phyloP scores from a whole-genome alignment of 345 rosid species.

The Citrus mangshanensis region DNA sequence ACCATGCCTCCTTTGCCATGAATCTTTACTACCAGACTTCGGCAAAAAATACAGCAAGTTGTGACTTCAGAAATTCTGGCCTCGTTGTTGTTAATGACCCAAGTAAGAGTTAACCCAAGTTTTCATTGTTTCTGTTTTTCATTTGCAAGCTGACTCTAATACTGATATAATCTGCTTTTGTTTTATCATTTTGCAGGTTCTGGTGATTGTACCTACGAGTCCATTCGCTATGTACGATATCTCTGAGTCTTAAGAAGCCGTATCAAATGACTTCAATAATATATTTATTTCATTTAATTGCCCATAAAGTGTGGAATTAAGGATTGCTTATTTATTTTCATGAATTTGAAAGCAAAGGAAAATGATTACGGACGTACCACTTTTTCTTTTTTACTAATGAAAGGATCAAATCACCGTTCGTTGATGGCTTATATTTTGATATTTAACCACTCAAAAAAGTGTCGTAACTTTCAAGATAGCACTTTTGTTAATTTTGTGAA shows the following conservation, averaged over 20 bases:
- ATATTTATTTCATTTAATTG: neutral
- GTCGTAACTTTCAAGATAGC: neutral
- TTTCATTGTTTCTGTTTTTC: no score
- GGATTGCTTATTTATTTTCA: neutral
- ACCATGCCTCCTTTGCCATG: conserved; percentile 21
- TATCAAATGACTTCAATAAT: neutral
- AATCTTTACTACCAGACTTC: conserved; percentile 12
- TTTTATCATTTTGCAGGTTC: conserved; percentile 1
- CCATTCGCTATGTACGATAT: no score
- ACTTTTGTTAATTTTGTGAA: neutral
- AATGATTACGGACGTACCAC: neutral
- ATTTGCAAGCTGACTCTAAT: no score
- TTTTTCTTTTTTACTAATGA: neutral
- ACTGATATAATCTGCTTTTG: neutral
- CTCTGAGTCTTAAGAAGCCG: no score
- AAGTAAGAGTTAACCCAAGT: neutral
- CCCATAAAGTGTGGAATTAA: neutral
- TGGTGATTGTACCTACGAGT: neutral
- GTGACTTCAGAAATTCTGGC: conserved; percentile 10
- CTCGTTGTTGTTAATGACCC: conserved; percentile 4
- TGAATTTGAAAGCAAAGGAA: neutral
- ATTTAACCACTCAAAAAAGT: neutral
- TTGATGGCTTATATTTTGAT: neutral
- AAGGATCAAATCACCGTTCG: no score
- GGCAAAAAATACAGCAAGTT: neutral